phyloP scores from a whole-genome alignment of 331 rosid genomes.

The Stylosanthes scabra region DNA sequence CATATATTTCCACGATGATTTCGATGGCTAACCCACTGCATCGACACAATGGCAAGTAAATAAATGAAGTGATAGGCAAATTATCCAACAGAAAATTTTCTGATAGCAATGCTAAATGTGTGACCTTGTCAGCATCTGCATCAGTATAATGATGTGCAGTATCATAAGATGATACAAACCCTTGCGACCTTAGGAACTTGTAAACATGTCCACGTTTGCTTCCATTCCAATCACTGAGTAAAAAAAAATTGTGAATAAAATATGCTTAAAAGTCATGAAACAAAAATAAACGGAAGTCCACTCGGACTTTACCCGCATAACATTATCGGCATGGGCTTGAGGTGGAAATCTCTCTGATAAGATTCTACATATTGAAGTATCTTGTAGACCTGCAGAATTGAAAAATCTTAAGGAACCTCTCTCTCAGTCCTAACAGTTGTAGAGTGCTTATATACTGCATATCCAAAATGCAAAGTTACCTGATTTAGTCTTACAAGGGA shows the following conservation, averaged over 20 bases:
- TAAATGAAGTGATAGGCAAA: conserved; percentile 12
- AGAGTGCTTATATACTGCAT: background rate
- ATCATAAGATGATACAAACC: conserved; percentile 93
- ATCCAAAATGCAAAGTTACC: conserved; percentile 52
- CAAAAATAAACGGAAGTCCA: background rate
- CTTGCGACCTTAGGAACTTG: conserved; percentile 92
- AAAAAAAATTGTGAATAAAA: conserved; percentile 23
- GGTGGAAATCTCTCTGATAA: conserved; percentile 84
- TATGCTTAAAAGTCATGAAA: background rate
- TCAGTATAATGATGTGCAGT: conserved; percentile 92
- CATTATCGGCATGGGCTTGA: conserved; percentile 87
- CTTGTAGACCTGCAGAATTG: conserved; percentile 69
- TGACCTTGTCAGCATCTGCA: conserved; percentile 91
- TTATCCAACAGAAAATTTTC: conserved; percentile 6
- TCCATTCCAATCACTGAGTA: conserved; percentile 97
- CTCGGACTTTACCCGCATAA: conserved; percentile 80
- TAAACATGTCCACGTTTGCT: conserved; percentile 99
- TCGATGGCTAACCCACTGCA: conserved; percentile 96
- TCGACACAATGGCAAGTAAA: conserved; percentile 30
- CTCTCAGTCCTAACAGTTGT: background rate
- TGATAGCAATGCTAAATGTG: conserved; percentile 19
- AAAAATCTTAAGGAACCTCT: background rate
- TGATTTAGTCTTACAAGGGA: conserved; percentile 82
- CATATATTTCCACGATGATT: conserved; percentile 95
- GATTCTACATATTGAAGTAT: conserved; percentile 87